Evolutionary conservation across 1,139 yeast species (phyloP), one percentile per base, ranked within the genome.

Genomic region (Saccharomyces hybrid): DNA sequence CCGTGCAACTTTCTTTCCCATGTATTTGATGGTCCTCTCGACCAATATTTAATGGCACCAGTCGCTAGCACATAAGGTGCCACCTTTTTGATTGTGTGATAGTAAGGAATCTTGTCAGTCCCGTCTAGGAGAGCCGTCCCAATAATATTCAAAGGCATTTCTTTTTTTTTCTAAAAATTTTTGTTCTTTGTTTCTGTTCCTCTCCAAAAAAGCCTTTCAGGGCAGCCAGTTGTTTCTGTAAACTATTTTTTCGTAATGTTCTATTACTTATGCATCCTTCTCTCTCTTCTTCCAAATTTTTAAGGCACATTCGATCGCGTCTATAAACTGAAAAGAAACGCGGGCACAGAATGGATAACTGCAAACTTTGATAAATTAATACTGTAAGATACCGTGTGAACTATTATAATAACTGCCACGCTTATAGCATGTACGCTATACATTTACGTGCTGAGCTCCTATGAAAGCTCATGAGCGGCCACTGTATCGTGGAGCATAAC

Each of bases 1-100:
- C 99, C 97, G 67, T 93, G 97, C 70, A 93, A 73, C 59, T 90
- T 91, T 56, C 97, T 77, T 60, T 88, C 96, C 96, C 97, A 90
- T 0, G 90, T 86, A 70, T 90, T 93, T 26, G 78, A 63, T 1
- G 88, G 71, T 2, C 98, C 98, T 44, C 84, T 79, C 64, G 86
- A 84, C 72, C 86, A 88, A 67, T 81, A 81, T 68, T 91, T 91
- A 52, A 81, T 55, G 1, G 78, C 77, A 0, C 74, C 79, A 0
- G 78, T 70, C 0, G 76, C 77, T 0, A 76, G 72, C 1, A 77
- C 62, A 3, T 73, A 72, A 0, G 95, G 90, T 0, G 79, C 83
- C 59, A 78, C 80, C 11, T 64, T 61, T 60, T 78, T 80, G 57
- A 88, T 69, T 54, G 78, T 73, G 2, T 75, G 73, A 82, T 86